Base-by-base conservation (phyloP, 192 early-diverging fungal genomes). In the Anaeromyces robustus region DNA sequence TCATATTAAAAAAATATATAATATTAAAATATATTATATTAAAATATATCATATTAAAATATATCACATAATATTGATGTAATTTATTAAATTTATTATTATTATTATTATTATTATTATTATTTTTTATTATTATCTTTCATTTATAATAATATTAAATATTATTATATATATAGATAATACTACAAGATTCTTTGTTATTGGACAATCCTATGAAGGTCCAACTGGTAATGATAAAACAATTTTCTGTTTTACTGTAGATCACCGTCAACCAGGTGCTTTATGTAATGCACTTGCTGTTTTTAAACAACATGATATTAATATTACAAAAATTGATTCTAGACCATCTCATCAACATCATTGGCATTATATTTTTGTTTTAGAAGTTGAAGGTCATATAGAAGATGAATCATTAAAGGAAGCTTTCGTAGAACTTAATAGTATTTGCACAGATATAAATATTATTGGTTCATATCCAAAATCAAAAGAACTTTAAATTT, bases 341-440 rank as follows among this genome's bases (percentile, higher is more conserved):
- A 90, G 95, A 34, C 97, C 97, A 5, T 92, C 92, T 59, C 86
- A 91, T 28, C 85, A 90, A 80, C 87, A 91, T 32, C 91, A 89
- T 81, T 97, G 96, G 86, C 94, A 97, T 84, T 98, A 96, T 85
- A 91, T 94, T 81, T 98, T 97, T 85, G 95, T 97, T 89, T 89
- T 97, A 37, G 96, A 98, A 83, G 91, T 94, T 79, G 87, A 89
- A 32, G 97, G 96, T 14, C 95, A 98, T 83, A 86, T 86, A 52
- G 87, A 90, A 29, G 92, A 95, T 82, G 85, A 83, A 19, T 87
- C 88, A 18, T 91, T 97, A 22, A 83, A 85, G 22, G 83, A 82
- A 28, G 95, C 95, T 0, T 82, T 97, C 59, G 77, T 86, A 18
- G 91, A 95, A 37, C 83, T 96, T 80, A 88, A 92, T 77, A 79